Evolutionary conservation across 2,329 filamentous ascomycete species (phyloP).

Genomic region (Teratosphaeria nubilosa): DNA sequence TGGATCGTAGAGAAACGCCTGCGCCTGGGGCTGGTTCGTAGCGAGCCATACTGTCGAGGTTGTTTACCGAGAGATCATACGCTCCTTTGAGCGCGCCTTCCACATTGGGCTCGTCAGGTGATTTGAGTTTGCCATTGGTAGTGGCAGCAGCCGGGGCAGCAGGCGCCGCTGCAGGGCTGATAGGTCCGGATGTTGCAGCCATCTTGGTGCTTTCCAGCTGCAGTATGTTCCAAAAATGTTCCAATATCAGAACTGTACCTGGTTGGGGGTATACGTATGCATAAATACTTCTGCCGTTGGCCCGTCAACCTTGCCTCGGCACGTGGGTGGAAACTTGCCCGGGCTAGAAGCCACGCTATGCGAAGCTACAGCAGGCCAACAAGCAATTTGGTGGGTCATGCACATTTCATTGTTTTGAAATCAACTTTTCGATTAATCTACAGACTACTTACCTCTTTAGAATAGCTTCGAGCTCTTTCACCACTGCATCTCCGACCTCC

Average conservation of each 20-base stretch:
- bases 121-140: not conserved
- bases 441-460: conserved; percentile 36
- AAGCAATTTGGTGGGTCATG: not conserved
- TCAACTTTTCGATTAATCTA: not conserved
- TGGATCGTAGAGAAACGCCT: conserved; percentile 37
- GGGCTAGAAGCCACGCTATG: not conserved
- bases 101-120: not conserved
- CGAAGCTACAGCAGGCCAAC: not conserved
- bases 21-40: conserved; percentile 25
- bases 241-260: not conserved
- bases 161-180: not conserved
- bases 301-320: not conserved
- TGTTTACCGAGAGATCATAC: conserved; percentile 13
- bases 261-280: not conserved
- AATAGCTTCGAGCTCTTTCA: conserved; percentile 60
- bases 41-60: conserved; percentile 31
- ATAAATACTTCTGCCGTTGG: not conserved
- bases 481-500: conserved; percentile 76
- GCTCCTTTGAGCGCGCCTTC: not conserved
- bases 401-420: not conserved
- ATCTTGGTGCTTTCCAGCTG: not conserved
- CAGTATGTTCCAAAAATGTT: not conserved
- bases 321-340: not conserved
- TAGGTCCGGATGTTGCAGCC: not conserved
- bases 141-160: not conserved